Base-by-base conservation (phyloP, 768 basidiomycete genomes). In the Auriscalpium orientale region DNA sequence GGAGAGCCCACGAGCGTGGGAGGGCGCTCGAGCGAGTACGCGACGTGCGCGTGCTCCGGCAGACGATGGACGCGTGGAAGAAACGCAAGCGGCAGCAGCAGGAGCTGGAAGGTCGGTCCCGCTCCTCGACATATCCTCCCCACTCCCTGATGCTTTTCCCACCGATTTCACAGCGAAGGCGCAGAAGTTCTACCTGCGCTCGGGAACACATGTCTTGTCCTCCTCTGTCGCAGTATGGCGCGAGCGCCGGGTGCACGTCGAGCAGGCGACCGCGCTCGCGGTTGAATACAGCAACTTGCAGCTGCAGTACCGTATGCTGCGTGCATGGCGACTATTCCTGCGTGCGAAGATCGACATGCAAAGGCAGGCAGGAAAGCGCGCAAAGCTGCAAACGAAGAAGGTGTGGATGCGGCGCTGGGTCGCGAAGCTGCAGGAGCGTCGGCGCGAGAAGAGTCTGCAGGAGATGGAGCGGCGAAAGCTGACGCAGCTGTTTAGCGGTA, bases 1-100 rank as follows among this genome's bases (percentile, higher is more conserved):
- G 87, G 86, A 84, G 79, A 61, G 83, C 87, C 20, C 79, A 78
- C 40, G 85, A 85, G 62, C 79, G 83, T 9, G 84, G 83, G 34
- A 72, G 68, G 50, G 72, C 83, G 33, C 72, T 89, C 11, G 79
- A 79, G 55, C 75, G 78, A 47, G 79, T 83, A 37, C 77, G 73
- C 52, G 67, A 70, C 5, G 58, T 73, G 18, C 75, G 81, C 36
- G 61, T 83, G 8, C 52, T 79, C 46, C 78, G 75, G 60, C 68
- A 68, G 44, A 68, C 71, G 1, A 82, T 80, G 76, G 62, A 65
- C 16, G 64, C 73, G 15, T 89, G 87, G 87, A 72, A 68, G 56
- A 66, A 64, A 51, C 74, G 72, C 18, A 60, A 83, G 53, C 70
- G 69, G 49, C 64, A 71, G 37, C 69, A 75, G 36, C 66, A 66